phyloP scores from a whole-genome alignment of 1,284 basidiomycete genomes.

The Coniferiporia weirii region DNA sequence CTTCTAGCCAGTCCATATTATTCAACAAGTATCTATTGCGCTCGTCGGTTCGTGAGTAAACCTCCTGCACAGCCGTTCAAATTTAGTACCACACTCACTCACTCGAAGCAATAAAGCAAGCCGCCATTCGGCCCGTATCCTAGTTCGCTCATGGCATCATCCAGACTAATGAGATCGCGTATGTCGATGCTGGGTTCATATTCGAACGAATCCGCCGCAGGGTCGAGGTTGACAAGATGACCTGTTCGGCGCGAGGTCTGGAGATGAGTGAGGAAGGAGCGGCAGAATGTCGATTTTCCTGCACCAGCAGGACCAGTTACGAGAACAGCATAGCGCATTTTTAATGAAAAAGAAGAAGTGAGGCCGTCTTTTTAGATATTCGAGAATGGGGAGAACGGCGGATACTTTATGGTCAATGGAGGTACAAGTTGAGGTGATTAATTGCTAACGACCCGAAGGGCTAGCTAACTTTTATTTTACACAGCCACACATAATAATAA shows the following conservation, averaged over 20 bases:
- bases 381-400: too few species aligned
- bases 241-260: conserved; percentile 77
- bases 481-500: too few species aligned
- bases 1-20: conserved; percentile 99
- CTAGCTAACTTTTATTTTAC: too few species aligned
- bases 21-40: conserved; percentile 88
- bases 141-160: conserved; percentile 96
- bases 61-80: not conserved
- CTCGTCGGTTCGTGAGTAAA: conserved; percentile 2
- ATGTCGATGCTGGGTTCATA: conserved; percentile 94
- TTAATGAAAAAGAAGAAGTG: not conserved
- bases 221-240: conserved; percentile 97
- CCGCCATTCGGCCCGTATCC: conserved; percentile 97
- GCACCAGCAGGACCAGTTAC: conserved; percentile 92
- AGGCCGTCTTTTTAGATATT: too few species aligned
- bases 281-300: conserved; percentile 95
- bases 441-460: too few species aligned
- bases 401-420: too few species aligned
- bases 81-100: conserved; percentile 49
- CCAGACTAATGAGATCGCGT: conserved; percentile 85
- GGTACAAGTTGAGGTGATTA: too few species aligned
- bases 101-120: conserved; percentile 99
- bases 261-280: conserved; percentile 87
- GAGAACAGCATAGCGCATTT: conserved; percentile 90
- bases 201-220: conserved; percentile 92